Percentiles rank a stretch among this genome's conserved stretches.
Evolutionary conservation across 1,139 yeast genomes (phyloP).

Genomic region (Saccharomyces hybrid): DNA sequence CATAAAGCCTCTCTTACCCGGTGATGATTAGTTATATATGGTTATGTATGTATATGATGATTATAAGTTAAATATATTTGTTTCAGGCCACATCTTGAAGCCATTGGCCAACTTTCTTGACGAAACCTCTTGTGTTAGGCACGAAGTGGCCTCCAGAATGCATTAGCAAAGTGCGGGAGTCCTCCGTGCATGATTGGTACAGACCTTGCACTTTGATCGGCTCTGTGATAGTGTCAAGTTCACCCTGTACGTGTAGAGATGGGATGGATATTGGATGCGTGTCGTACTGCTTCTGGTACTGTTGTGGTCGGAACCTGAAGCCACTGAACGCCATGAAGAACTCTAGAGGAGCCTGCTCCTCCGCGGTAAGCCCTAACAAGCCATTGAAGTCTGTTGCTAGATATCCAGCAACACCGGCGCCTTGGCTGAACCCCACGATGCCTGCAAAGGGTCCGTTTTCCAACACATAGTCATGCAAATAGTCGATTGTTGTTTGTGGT

Average conservation of each 20-base stretch:
- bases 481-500: constrained; percentile 22
- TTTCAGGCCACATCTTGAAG: constrained; percentile 22
- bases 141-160: constrained; percentile 89
- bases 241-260: constrained; percentile 74
- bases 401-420: constrained; percentile 73
- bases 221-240: constrained; percentile 82
- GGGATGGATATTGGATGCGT: constrained; percentile 42
- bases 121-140: constrained; percentile 59
- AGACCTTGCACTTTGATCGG: constrained; percentile 58
- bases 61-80: not conserved
- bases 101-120: constrained; percentile 55
- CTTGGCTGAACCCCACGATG: constrained; percentile 85
- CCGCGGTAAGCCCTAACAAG: constrained; percentile 26
- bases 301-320: constrained; percentile 52
- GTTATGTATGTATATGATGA: not conserved
- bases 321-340: constrained; percentile 77
- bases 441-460: constrained; percentile 81
- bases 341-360: constrained; percentile 43
- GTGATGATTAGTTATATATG: not conserved
- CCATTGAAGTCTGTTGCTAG: constrained; percentile 39
- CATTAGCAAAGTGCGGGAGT: constrained; percentile 43
- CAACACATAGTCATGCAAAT: constrained; percentile 22
- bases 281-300: constrained; percentile 45
- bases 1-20: not conserved
- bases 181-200: constrained; percentile 45